phyloP scores from a whole-genome alignment of 78 protist species.

The Dictyostelium brefeldianum region DNA sequence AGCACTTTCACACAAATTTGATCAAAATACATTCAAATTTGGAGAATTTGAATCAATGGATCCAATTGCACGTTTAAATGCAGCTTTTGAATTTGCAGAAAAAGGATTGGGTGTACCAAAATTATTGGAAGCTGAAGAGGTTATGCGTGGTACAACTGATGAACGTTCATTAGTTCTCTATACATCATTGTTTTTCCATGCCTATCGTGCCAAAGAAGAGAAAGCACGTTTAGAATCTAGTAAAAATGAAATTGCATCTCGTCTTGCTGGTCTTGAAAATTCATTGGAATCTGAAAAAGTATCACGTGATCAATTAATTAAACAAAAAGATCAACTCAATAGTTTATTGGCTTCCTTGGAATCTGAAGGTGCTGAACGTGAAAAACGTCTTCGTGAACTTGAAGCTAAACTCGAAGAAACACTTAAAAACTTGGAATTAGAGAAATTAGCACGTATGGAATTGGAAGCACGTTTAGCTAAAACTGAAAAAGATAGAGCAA shows the following conservation, averaged over 20 bases:
- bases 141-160: constrained; percentile 75
- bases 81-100: constrained; percentile 75
- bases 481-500: constrained; percentile 69
- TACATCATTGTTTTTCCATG: constrained; percentile 81
- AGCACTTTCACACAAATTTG: constrained; percentile 78
- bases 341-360: constrained; percentile 44
- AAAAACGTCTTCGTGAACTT: constrained; percentile 49
- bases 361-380: constrained; percentile 67
- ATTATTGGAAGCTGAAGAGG: constrained; percentile 81
- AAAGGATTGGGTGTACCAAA: constrained; percentile 74
- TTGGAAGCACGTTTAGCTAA: constrained; percentile 46
- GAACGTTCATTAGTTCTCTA: constrained; percentile 81
- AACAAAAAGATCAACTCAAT: constrained; percentile 68
- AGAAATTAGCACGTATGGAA: constrained; percentile 51
- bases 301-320: constrained; percentile 56
- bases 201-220: constrained; percentile 82
- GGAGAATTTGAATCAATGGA: constrained; percentile 27
- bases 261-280: constrained; percentile 64
- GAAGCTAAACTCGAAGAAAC: constrained; percentile 76
- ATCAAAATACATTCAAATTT: constrained; percentile 24
- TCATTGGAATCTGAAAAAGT: constrained; percentile 61
- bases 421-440: constrained; percentile 58
- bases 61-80: constrained; percentile 67
- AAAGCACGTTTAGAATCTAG: constrained; percentile 60
- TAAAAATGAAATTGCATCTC: constrained; percentile 46